Evolutionary conservation across 225 moss, liverwort and hornwort species (phyloP), one percentile per base, ranked within the genome.

Genomic region (Straminergon stramineum): DNA sequence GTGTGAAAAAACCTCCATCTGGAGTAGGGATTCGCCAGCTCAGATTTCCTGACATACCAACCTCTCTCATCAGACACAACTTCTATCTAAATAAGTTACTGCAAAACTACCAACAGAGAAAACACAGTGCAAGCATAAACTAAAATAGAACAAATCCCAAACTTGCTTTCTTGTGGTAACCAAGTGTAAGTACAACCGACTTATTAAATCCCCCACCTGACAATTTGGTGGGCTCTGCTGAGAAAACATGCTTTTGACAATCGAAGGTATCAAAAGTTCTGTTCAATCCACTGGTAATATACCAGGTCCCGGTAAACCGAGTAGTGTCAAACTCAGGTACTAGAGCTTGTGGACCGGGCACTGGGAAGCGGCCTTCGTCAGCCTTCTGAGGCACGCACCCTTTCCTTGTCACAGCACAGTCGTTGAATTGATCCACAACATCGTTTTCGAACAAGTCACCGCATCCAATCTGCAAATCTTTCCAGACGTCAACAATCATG

Each of bases 351-450:
- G 99, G 93, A 45, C 85, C 77, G 23, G 99, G 99, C 52, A 97
- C 73, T 39, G 97, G 97, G 89, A 93, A 99, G 31, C 68, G 88
- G 65, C 97, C 97, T 86, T 97, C 96, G 78, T 99, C 97, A 69
- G 87, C 17, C 90, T 97, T 99, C 86, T 97, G 97, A 62, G 97
- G 99, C 63, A 99, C 99, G 81, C 97, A 99, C 28, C 96, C 96
- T 93, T 99, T 97, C 83, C 92, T 94, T 45, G 97, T 58, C 27
- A 99, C 99, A 76, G 99, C 99, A 85, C 99, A 99, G 1, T 99
- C 99, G 89, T 99, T 99, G 90, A 99, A 99, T 82, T 99, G 91
- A 91, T 99, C 99, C 52, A 99, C 99, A 78, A 94, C 97, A 34
- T 64, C 74, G 84, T 99, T 97, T 88, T 99, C 97, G 84, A 99